Evolutionary conservation across 2,329 filamentous ascomycete genomes (phyloP).

Genomic region (Pseudocercospora crystallina): DNA sequence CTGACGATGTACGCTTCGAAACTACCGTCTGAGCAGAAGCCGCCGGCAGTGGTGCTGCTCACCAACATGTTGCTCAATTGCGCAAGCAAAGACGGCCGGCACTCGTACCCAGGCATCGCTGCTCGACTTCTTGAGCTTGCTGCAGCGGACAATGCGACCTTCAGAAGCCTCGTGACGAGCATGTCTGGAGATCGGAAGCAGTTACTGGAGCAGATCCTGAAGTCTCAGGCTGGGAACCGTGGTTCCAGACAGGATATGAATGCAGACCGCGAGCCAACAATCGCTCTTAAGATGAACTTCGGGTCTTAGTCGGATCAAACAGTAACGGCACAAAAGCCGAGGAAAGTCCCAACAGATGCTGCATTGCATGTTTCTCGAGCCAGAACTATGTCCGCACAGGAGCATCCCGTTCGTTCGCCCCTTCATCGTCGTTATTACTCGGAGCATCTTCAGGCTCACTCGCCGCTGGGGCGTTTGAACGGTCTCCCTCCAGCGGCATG

Average conservation of each 20-base stretch:
- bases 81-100: conserved; percentile 58
- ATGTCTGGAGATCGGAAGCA: conserved; percentile 70
- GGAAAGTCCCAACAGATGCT: too few species aligned
- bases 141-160: conserved; percentile 68
- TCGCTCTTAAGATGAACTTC: conserved; percentile 95
- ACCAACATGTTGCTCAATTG: conserved; percentile 74
- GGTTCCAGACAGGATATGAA: conserved; percentile 41
- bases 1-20: conserved; percentile 69
- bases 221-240: conserved; percentile 45
- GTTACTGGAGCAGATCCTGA: conserved; percentile 68
- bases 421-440: too few species aligned
- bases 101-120: conserved; percentile 69
- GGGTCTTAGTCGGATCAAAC: conserved; percentile 3
- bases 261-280: conserved; percentile 66
- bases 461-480: too few species aligned
- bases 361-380: too few species aligned
- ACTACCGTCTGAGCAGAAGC: conserved; percentile 40
- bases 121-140: conserved; percentile 77
- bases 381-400: too few species aligned
- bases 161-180: conserved; percentile 69
- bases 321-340: too few species aligned
- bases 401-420: too few species aligned
- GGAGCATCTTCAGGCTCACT: too few species aligned
- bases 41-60: conserved; percentile 66
- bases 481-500: conserved; percentile 2